These are phyloP conservation scores for Begonia loranthoides DNA, from an alignment of 306 rosid genomes.

Conservation along the genomic window DNA sequence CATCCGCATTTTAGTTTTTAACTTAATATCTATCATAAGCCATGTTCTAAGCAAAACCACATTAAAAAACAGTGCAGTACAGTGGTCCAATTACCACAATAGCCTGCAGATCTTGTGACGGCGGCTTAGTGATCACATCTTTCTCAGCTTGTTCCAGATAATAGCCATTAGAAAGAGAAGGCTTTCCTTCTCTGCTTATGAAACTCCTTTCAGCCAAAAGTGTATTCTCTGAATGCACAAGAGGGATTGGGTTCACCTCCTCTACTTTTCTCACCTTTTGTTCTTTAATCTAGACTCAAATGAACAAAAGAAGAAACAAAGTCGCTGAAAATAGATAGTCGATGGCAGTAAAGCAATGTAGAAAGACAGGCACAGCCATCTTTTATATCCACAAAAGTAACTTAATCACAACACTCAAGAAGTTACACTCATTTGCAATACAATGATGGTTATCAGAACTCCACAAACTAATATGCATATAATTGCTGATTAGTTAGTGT, in stretches of 20 bases:
- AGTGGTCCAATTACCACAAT: constrained; percentile 17
- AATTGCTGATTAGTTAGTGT: too few species aligned
- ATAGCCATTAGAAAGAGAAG: constrained; percentile 22
- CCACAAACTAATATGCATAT: too few species aligned
- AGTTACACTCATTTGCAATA: too few species aligned
- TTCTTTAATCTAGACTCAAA: constrained; percentile 41
- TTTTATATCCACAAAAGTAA: too few species aligned
- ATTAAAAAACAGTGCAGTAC: too few species aligned
- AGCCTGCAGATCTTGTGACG: constrained; percentile 16
- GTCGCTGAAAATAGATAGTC: background rate
- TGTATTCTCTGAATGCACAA: constrained; percentile 31
- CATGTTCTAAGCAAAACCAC: too few species aligned
- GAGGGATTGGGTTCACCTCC: constrained; percentile 26
- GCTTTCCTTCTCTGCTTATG: constrained; percentile 24
- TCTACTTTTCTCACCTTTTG: constrained; percentile 33
- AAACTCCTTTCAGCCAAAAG: constrained; percentile 47
- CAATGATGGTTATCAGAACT: too few species aligned
- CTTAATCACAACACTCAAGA: too few species aligned
- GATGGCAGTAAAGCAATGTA: too few species aligned
- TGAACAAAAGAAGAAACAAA: constrained; percentile 8
- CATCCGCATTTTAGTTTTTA: too few species aligned
- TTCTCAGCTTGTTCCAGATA: constrained; percentile 25
- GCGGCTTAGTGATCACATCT: constrained; percentile 13
- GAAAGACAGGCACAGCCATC: too few species aligned
- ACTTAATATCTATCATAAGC: too few species aligned